These are phyloP conservation scores for Irpex sp. DNA, from an alignment of 1,284 basidiomycete genomes.

Conservation along the genomic window DNA sequence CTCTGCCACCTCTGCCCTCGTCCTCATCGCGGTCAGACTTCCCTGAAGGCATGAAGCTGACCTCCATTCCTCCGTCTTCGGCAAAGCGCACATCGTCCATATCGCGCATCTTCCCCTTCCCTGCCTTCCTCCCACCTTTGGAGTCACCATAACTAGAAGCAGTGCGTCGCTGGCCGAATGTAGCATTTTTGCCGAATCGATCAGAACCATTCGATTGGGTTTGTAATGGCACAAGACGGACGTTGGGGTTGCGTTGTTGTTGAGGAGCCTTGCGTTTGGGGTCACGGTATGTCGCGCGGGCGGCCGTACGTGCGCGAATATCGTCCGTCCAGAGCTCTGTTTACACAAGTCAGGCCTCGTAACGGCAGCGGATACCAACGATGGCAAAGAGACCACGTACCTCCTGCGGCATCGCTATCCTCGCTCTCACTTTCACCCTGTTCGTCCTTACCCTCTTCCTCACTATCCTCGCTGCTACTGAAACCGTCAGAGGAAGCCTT, in stretches of 20 bases:
- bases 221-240: slow-evolving; percentile 61
- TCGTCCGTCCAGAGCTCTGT: slow-evolving; percentile 26
- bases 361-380: background rate
- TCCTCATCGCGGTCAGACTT: slow-evolving; percentile 33
- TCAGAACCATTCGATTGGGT: slow-evolving; percentile 37
- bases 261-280: slow-evolving; percentile 11
- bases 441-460: slow-evolving; percentile 24
- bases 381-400: slow-evolving; percentile 28
- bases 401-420: slow-evolving; percentile 53
- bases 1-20: slow-evolving; percentile 29
- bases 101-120: slow-evolving; percentile 15
- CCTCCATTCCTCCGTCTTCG: slow-evolving; percentile 58
- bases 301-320: slow-evolving; percentile 24
- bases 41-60: slow-evolving; percentile 58
- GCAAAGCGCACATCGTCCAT: slow-evolving; percentile 17
- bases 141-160: slow-evolving; percentile 15
- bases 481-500: slow-evolving; percentile 70
- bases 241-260: slow-evolving; percentile 38
- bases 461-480: slow-evolving; percentile 26
- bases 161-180: slow-evolving; percentile 67
- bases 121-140: slow-evolving; percentile 1
- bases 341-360: background rate
- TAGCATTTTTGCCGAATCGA: slow-evolving; percentile 44
- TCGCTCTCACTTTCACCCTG: slow-evolving; percentile 19
- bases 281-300: slow-evolving; percentile 14